These are phyloP conservation scores for Linnemannia schmuckeri DNA, from an alignment of 192 early-diverging fungal species.

Conservation along the genomic window DNA sequence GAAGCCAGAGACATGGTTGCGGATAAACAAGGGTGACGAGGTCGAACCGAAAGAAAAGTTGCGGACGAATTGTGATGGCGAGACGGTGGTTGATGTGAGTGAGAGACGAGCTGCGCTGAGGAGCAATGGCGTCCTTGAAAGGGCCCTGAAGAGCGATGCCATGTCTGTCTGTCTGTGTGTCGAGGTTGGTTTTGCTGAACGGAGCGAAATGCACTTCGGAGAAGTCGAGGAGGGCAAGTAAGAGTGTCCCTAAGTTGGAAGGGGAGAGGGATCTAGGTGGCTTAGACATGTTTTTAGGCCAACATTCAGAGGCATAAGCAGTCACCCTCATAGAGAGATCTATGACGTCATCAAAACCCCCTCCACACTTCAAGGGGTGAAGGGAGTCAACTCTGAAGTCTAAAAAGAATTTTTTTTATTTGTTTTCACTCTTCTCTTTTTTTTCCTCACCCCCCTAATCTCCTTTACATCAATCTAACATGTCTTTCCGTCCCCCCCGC, in stretches of 20 bases:
- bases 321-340: not conserved
- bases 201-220: not conserved
- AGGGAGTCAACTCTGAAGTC: not conserved
- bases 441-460: slow-evolving; percentile 16
- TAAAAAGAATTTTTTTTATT: slow-evolving; percentile 30
- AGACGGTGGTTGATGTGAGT: not conserved
- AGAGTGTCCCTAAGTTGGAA: not conserved
- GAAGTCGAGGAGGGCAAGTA: not conserved
- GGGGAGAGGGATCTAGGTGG: slow-evolving; percentile 12
- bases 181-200: slow-evolving; percentile 5
- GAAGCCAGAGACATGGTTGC: slow-evolving; percentile 22
- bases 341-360: not conserved
- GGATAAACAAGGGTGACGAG: slow-evolving; percentile 30
- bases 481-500: slow-evolving; percentile 56
- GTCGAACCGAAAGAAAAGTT: slow-evolving; percentile 41
- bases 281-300: slow-evolving; percentile 13
- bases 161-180: slow-evolving; percentile 17
- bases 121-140: slow-evolving; percentile 48
- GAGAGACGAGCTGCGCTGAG: slow-evolving; percentile 22
- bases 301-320: not conserved
- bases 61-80: slow-evolving; percentile 44
- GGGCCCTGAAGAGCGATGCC: slow-evolving; percentile 54
- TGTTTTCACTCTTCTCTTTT: slow-evolving; percentile 24
- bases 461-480: not conserved
- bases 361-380: not conserved